These are phyloP conservation scores for Aspergillus kassunensis DNA, from an alignment of 495 filamentous ascomycete species.

Conservation along the genomic window DNA sequence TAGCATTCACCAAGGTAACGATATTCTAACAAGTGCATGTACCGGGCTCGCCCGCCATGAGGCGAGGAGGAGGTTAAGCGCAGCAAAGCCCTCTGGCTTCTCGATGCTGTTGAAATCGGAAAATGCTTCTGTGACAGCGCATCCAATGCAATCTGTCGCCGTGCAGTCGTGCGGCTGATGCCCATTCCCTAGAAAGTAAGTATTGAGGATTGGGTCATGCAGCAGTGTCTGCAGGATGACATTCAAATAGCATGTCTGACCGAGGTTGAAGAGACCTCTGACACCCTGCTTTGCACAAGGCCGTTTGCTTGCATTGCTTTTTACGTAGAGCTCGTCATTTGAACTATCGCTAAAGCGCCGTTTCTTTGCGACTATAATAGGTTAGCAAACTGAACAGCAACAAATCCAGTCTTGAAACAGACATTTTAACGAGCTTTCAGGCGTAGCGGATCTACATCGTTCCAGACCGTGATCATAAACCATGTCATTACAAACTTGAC, in stretches of 20 bases:
- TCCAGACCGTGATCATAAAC: slow-evolving; percentile 85
- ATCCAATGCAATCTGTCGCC: slow-evolving; percentile 68
- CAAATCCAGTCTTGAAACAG: background rate
- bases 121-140: slow-evolving; percentile 87
- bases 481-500: slow-evolving; percentile 79
- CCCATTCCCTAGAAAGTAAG: slow-evolving; percentile 82
- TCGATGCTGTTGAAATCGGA: slow-evolving; percentile 81
- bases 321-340: slow-evolving; percentile 39
- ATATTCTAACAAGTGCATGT: slow-evolving; percentile 10
- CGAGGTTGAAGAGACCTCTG: slow-evolving; percentile 90
- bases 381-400: background rate
- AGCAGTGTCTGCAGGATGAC: slow-evolving; percentile 84
- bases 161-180: slow-evolving; percentile 69
- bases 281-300: slow-evolving; percentile 51
- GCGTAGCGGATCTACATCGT: slow-evolving; percentile 45
- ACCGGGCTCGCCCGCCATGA: slow-evolving; percentile 71
- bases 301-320: slow-evolving; percentile 41
- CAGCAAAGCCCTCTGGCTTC: slow-evolving; percentile 77
- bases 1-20: background rate
- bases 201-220: slow-evolving; percentile 81
- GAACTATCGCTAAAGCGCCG: slow-evolving; percentile 27
- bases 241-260: slow-evolving; percentile 90
- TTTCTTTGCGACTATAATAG: slow-evolving; percentile 20
- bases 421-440: slow-evolving; percentile 26
- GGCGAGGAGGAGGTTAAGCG: slow-evolving; percentile 71